Percentiles rank a stretch among this genome's conserved stretches.
Conservation (phyloP, 2,329 filamentous ascomycete genomes). For the Neofusicoccum kwambonambiense region DNA sequence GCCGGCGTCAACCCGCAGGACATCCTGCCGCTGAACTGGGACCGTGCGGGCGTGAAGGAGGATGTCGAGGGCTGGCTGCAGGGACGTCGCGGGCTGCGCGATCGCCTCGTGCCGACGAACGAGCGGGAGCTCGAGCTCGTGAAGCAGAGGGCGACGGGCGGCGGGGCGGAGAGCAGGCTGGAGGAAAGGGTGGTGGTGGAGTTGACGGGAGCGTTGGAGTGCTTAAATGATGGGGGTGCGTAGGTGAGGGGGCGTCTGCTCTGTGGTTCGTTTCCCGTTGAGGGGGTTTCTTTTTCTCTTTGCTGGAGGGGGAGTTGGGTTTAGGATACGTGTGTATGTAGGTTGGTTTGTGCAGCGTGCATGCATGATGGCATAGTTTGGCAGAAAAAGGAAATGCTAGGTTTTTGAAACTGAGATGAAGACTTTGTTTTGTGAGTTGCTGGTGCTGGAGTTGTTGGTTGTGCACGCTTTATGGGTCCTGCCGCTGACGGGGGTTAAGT, state of each 20-base stretch:
- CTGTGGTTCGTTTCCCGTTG: too few relatives aligned
- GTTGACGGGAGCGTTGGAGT: constrained; percentile 35
- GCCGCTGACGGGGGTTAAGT: too few relatives aligned
- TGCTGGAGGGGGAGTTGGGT: background rate
- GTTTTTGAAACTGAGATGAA: too few relatives aligned
- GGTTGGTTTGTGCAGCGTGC: too few relatives aligned
- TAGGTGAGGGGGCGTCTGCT: too few relatives aligned
- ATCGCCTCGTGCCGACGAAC: constrained; percentile 70
- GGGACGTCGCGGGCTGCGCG: constrained; percentile 65
- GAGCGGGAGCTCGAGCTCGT: constrained; percentile 67
- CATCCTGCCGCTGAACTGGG: constrained; percentile 73
- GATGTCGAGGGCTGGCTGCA: constrained; percentile 81
- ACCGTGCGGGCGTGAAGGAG: constrained; percentile 69
- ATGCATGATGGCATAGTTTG: too few relatives aligned
- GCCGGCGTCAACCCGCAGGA: constrained; percentile 50
- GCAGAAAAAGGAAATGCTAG: too few relatives aligned
- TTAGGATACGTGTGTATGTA: too few relatives aligned
- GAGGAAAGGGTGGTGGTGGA: constrained; percentile 69
- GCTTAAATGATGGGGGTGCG: constrained; percentile 30
- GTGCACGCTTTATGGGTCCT: too few relatives aligned
- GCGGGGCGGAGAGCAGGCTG: constrained; percentile 59
- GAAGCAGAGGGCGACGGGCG: constrained; percentile 39
- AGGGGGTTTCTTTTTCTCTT: background rate
- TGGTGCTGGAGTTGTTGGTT: too few relatives aligned
- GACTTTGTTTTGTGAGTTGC: too few relatives aligned